phyloP scores from a whole-genome alignment of 208 protist genomes.

The Novymonas esmeraldas region DNA sequence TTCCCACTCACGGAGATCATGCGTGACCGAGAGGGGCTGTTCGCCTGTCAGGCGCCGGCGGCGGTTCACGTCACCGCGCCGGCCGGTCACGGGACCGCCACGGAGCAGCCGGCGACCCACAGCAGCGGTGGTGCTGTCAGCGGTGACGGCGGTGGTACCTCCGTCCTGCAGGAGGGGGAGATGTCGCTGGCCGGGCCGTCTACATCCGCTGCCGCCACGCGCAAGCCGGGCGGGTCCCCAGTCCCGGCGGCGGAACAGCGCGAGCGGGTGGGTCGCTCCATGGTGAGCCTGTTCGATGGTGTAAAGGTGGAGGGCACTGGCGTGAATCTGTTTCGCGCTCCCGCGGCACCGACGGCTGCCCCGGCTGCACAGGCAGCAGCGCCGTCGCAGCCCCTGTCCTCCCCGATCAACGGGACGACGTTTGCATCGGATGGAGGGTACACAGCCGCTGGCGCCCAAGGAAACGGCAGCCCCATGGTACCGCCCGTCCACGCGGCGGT shows the following conservation, averaged over 20 bases:
- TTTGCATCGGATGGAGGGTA: too few species aligned
- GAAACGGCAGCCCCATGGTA: too few species aligned
- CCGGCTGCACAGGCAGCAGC: neutral
- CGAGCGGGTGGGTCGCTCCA: conserved; percentile 25
- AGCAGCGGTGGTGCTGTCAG: neutral
- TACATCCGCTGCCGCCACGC: conserved; percentile 17
- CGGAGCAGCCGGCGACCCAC: neutral
- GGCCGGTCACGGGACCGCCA: neutral
- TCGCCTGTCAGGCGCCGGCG: conserved; percentile 24
- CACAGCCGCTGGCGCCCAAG: too few species aligned
- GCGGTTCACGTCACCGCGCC: neutral
- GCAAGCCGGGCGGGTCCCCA: neutral
- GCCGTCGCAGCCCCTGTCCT: too few species aligned
- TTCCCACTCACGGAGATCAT: conserved; percentile 37
- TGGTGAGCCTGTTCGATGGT: conserved; percentile 49
- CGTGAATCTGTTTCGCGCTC: conserved; percentile 18
- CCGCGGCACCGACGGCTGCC: neutral
- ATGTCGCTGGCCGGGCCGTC: conserved; percentile 15
- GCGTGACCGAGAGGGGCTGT: conserved; percentile 32
- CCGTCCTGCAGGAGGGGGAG: neutral
- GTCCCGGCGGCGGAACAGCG: conserved; percentile 13
- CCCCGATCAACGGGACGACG: too few species aligned
- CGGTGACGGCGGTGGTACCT: too few species aligned
- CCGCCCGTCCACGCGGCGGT: neutral
- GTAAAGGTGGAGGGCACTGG: conserved; percentile 11